A percentile compares a stretch with the other conserved stretches of the same genome.
These are phyloP conservation scores for Alternaria infectoria DNA, from an alignment of 2,329 filamentous ascomycete genomes.

Conservation along the genomic window DNA sequence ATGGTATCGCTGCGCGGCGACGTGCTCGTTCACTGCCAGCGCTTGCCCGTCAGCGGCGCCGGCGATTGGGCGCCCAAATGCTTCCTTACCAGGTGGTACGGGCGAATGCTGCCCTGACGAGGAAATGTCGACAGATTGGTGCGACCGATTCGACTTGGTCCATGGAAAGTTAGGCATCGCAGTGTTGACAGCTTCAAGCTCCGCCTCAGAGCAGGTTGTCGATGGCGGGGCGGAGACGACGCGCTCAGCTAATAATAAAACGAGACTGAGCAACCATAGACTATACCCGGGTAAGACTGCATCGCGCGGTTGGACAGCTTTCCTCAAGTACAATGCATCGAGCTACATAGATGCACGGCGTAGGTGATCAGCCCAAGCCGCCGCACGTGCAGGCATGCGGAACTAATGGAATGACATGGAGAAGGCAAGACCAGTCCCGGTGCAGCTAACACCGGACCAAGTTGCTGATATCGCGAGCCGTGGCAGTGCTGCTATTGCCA, in stretches of 20 bases:
- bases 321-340: slow-evolving; percentile 23
- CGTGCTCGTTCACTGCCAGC: slow-evolving; percentile 44
- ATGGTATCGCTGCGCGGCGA: slow-evolving; percentile 33
- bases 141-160: slow-evolving; percentile 49
- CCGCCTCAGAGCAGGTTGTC: slow-evolving; percentile 24
- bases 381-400: slow-evolving; percentile 38
- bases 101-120: slow-evolving; percentile 43
- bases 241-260: slow-evolving; percentile 45
- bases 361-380: slow-evolving; percentile 30
- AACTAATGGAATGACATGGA: slow-evolving; percentile 31
- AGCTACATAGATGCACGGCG: slow-evolving; percentile 21
- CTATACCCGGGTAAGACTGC: slow-evolving; percentile 24
- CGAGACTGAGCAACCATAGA: slow-evolving; percentile 32
- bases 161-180: slow-evolving; percentile 48
- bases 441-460: slow-evolving; percentile 30
- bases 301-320: slow-evolving; percentile 27
- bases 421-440: slow-evolving; percentile 22
- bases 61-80: slow-evolving; percentile 30
- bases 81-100: slow-evolving; percentile 42
- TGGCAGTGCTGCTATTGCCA: slow-evolving; percentile 37
- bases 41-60: slow-evolving; percentile 44
- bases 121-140: slow-evolving; percentile 45
- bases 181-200: slow-evolving; percentile 31
- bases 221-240: slow-evolving; percentile 29
- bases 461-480: slow-evolving; percentile 36